Evolutionary conservation across 352 stramenopile genomes (phyloP), one percentile per base, ranked within the genome.

Genomic region (Globisporangium abappressorium): DNA sequence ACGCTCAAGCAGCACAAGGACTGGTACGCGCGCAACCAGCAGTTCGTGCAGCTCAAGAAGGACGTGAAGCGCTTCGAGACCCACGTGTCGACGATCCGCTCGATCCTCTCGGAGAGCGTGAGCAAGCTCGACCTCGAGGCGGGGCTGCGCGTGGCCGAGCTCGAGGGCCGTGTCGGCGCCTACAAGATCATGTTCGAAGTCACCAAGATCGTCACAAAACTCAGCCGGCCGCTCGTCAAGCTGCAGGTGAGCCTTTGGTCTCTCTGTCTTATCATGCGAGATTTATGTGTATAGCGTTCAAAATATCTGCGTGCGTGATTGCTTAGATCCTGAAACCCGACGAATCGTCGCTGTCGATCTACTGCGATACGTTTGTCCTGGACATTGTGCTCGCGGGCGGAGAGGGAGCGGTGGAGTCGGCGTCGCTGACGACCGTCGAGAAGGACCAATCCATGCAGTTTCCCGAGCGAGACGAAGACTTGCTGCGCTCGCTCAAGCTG

Each of bases 171-270:
- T 62, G 88, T 96, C 43, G 86, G 88, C 28, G 83, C 86, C 26
- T 96, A 96, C 81, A 91, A 92, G 64, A 79, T 96, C 75, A 91
- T 96, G 79, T 96, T 96, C 58, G 88, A 96, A 64, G 88, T 96
- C 33, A 94, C 88, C 56, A 93, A 93, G 74, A 94, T 96, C 67
- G 83, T 89, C 38, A 91, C 85, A 53, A 90, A 86, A 38, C 78
- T 96, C 62, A 96, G 88, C 63, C 86, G 88, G 2, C 88, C 88
- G 55, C 78, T 93, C 11, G 88, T 96, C 24, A 93, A 94, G 76
- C 73, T 96, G 47, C 83, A 81, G 56, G 74, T 79, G 38, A 20
- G 53, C 11, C 14, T 6, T 14, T 26, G 36, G 28, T 41, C 0
- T 41, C 9, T 41, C 1, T 14, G 26, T 26, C 9, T 34, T 59